phyloP scores from a whole-genome alignment of 352 stramenopile species.

The Globisporangium paddicum region DNA sequence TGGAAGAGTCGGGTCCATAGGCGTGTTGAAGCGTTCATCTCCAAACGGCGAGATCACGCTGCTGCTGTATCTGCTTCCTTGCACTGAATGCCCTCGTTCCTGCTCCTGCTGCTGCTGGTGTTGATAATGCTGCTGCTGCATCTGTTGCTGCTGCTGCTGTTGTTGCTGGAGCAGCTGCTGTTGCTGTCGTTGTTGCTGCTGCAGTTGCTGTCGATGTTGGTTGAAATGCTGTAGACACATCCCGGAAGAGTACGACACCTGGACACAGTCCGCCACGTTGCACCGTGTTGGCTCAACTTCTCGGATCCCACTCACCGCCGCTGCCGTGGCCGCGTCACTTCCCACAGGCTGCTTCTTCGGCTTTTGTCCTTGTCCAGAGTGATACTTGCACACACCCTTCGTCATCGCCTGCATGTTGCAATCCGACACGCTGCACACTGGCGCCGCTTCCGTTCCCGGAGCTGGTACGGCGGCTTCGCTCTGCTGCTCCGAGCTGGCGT shows the following conservation, averaged over 20 bases:
- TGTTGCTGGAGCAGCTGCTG: conserved; percentile 4
- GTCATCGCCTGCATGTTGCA: conserved; percentile 17
- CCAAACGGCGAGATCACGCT: conserved; percentile 4
- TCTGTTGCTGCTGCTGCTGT: background rate
- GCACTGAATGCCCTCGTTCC: conserved; percentile 9
- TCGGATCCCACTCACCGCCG: conserved; percentile 18
- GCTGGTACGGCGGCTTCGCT: background rate
- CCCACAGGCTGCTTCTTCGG: conserved; percentile 2
- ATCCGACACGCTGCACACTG: conserved; percentile 14
- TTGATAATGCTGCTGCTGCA: background rate
- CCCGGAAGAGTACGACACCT: conserved; percentile 39
- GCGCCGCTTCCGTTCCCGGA: background rate
- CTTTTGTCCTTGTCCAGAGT: conserved; percentile 15
- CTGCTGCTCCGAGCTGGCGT: conserved; percentile 3
- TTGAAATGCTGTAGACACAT: conserved; percentile 50
- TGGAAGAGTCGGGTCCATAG: background rate
- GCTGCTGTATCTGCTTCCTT: conserved; percentile 6
- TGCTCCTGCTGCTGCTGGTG: conserved; percentile 2
- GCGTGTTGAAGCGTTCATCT: conserved; percentile 7
- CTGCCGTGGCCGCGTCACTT: conserved; percentile 4
- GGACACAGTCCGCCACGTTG: conserved; percentile 27
- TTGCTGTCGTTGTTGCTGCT: conserved; percentile 9
- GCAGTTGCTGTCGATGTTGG: conserved; percentile 23
- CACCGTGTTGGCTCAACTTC: conserved; percentile 28
- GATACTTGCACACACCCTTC: conserved; percentile 28